Evolutionary conservation across 148 eudicot species (phyloP).

Genomic region (Rhododendron vialii): DNA sequence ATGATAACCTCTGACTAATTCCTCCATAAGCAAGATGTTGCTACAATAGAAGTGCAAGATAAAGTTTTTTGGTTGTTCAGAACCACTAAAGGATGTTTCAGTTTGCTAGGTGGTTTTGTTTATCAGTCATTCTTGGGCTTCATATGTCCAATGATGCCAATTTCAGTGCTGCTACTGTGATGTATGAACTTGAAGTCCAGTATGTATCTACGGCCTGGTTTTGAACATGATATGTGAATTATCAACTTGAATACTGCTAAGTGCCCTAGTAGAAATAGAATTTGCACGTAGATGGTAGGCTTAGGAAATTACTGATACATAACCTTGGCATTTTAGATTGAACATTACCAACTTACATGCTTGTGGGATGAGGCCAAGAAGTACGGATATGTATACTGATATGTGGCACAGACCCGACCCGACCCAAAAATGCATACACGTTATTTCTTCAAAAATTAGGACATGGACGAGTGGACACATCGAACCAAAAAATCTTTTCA

Average conservation of each 20-base stretch:
- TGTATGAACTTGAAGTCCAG: background rate
- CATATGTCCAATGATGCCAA: background rate
- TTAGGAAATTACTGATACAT: background rate
- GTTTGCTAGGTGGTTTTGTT: background rate
- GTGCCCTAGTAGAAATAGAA: background rate
- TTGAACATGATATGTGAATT: background rate
- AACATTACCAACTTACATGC: background rate
- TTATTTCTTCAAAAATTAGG: no score
- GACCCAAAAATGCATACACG: no score
- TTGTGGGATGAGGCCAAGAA: no score
- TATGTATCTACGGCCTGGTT: background rate
- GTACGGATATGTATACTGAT: no score
- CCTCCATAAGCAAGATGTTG: no score
- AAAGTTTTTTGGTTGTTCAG: background rate
- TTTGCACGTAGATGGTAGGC: background rate
- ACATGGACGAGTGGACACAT: no score
- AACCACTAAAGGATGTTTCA: background rate
- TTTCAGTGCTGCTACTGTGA: background rate
- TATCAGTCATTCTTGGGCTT: background rate
- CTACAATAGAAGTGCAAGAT: background rate
- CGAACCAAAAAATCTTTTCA: no score
- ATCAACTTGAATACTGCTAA: background rate
- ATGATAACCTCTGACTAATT: no score
- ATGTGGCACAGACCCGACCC: no score
- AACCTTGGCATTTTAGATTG: background rate